These are phyloP conservation scores for Yamadazyma sp. DNA, from an alignment of 805 yeast species.

Conservation along the genomic window DNA sequence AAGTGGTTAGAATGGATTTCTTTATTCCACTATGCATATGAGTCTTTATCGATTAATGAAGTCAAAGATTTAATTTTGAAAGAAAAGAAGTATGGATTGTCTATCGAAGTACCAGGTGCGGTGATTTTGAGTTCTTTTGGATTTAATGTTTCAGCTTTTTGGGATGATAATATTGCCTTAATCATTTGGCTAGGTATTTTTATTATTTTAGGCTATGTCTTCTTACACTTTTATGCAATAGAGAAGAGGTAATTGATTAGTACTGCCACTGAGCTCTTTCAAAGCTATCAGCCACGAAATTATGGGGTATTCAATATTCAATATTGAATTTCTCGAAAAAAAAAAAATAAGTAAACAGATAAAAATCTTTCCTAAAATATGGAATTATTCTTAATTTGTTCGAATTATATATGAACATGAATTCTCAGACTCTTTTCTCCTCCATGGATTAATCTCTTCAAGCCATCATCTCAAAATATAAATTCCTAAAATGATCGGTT, in stretches of 20 bases:
- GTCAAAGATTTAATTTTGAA: conserved; percentile 79
- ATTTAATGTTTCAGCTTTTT: conserved; percentile 74
- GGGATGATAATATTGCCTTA: conserved; percentile 62
- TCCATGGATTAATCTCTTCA: too few species aligned
- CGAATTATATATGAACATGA: too few species aligned
- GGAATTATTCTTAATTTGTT: too few species aligned
- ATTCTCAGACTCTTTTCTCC: too few species aligned
- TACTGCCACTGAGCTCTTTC: too few species aligned
- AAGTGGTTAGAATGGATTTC: conserved; percentile 80
- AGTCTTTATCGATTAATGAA: conserved; percentile 87
- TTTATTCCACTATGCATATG: conserved; percentile 94
- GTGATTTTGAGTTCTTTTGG: conserved; percentile 95
- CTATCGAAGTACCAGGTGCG: conserved; percentile 97
- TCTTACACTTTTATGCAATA: conserved; percentile 67
- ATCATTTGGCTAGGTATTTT: conserved; percentile 56
- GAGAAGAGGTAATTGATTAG: conserved; percentile 71
- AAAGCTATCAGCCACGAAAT: too few species aligned
- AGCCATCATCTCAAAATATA: too few species aligned
- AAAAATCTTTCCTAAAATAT: too few species aligned
- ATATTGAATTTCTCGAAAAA: too few species aligned
- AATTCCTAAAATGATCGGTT: conserved; percentile 4
- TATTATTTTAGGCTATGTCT: conserved; percentile 66
- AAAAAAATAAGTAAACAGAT: too few species aligned
- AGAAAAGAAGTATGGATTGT: conserved; percentile 88
- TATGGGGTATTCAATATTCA: too few species aligned